Conservation (phyloP, 345 rosid genomes). For the Dipteronia sinensis region DNA sequence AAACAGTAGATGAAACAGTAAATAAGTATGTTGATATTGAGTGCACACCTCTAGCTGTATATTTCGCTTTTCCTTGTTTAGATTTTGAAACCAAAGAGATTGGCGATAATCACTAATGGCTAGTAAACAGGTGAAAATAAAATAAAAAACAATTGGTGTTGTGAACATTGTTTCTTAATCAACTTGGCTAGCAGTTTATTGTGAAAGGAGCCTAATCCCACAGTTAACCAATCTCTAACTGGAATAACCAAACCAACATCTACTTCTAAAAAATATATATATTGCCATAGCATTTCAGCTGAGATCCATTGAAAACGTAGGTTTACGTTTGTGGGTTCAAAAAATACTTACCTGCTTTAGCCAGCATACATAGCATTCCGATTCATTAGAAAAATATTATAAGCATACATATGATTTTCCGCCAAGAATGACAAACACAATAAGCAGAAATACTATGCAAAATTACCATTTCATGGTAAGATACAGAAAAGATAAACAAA, state of each 20-base stretch:
- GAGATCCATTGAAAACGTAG: no score
- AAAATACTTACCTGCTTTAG: no score
- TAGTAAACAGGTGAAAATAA: slow-evolving; percentile 30
- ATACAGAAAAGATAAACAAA: neutral
- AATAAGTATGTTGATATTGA: slow-evolving; percentile 10
- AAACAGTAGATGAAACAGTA: neutral
- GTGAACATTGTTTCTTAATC: neutral
- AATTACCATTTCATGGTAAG: neutral
- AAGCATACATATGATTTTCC: no score
- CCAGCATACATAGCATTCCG: no score
- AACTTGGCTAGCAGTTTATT: neutral
- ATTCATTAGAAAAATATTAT: no score
- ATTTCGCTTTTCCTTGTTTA: slow-evolving; percentile 89
- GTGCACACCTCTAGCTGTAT: slow-evolving; percentile 86
- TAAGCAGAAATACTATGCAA: neutral
- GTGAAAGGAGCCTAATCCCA: no score
- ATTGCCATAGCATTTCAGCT: no score
- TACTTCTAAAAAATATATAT: no score
- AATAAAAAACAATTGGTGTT: slow-evolving; percentile 6
- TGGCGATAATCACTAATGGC: slow-evolving; percentile 98
- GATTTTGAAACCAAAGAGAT: slow-evolving; percentile 96
- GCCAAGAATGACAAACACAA: no score
- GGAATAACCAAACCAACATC: no score
- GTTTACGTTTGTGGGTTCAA: no score
- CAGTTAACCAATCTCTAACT: no score